Percentiles rank a stretch among this genome's conserved stretches.
Evolutionary conservation across 176 grass and related monocot genomes (phyloP).

Genomic region (Aegilops tauschii): DNA sequence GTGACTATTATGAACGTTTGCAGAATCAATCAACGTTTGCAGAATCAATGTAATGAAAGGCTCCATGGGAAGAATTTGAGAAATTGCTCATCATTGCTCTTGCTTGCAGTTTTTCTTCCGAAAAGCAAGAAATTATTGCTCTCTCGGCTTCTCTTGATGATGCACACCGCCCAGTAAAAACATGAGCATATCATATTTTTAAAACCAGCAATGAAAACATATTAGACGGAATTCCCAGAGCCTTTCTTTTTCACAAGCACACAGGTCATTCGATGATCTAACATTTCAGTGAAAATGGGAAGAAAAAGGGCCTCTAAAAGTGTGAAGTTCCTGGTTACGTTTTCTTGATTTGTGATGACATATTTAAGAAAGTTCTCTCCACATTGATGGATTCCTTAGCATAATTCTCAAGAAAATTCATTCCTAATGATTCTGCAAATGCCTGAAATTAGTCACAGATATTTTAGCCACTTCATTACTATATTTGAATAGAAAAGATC

Average conservation of each 20-base stretch:
- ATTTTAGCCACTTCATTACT: neutral
- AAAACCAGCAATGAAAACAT: neutral
- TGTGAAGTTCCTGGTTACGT: constrained; percentile 34
- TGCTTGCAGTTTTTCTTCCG: no score
- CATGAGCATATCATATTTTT: neutral
- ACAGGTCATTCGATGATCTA: neutral
- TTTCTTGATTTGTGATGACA: constrained; percentile 90
- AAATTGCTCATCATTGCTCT: no score
- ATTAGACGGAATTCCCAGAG: neutral
- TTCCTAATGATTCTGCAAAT: constrained; percentile 82
- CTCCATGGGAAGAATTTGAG: no score
- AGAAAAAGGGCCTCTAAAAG: neutral
- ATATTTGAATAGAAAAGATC: neutral
- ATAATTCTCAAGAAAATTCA: constrained; percentile 88
- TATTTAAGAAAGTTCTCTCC: constrained; percentile 85
- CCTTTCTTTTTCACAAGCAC: neutral
- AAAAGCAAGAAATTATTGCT: neutral
- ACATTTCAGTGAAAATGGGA: neutral
- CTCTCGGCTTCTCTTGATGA: neutral
- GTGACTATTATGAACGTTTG: no score
- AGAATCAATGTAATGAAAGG: no score
- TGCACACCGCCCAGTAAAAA: neutral
- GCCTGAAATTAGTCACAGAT: constrained; percentile 44
- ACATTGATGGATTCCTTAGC: constrained; percentile 94
- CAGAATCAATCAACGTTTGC: no score